Evolutionary conservation across 257 asterid genomes (phyloP).

Genomic region (Solanum infundibuliforme): DNA sequence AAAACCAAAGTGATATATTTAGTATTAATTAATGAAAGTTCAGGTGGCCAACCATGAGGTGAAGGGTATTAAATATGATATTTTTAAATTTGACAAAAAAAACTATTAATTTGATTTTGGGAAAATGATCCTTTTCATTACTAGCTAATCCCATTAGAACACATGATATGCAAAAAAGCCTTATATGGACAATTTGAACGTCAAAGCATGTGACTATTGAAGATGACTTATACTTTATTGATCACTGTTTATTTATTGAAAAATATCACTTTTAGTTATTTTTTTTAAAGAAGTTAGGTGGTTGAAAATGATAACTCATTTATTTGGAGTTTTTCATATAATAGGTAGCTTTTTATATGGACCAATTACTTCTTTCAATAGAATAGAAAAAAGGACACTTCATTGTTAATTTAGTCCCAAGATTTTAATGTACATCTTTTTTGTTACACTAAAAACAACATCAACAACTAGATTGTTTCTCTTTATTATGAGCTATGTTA

Average conservation of each 20-base stretch:
- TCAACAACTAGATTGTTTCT: neutral
- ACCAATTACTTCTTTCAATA: neutral
- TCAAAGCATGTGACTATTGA: neutral
- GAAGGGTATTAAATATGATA: too few species aligned
- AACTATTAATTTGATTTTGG: neutral
- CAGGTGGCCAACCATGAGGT: too few species aligned
- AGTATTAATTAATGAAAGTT: too few species aligned
- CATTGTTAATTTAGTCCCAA: neutral
- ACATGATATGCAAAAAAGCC: neutral
- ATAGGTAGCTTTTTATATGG: neutral
- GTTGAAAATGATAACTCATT: neutral
- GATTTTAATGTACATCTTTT: neutral
- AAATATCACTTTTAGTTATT: neutral
- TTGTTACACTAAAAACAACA: neutral
- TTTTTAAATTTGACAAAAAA: neutral
- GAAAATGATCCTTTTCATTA: neutral
- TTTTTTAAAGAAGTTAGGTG: neutral
- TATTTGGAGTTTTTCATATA: neutral
- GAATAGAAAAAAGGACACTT: neutral
- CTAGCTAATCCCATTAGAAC: neutral
- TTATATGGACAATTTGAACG: neutral
- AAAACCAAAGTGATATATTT: neutral
- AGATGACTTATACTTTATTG: neutral
- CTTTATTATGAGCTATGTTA: neutral
- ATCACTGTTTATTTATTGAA: neutral